Base-by-base conservation (phyloP, 1,284 basidiomycete genomes). In the Xanthoconium separans region DNA sequence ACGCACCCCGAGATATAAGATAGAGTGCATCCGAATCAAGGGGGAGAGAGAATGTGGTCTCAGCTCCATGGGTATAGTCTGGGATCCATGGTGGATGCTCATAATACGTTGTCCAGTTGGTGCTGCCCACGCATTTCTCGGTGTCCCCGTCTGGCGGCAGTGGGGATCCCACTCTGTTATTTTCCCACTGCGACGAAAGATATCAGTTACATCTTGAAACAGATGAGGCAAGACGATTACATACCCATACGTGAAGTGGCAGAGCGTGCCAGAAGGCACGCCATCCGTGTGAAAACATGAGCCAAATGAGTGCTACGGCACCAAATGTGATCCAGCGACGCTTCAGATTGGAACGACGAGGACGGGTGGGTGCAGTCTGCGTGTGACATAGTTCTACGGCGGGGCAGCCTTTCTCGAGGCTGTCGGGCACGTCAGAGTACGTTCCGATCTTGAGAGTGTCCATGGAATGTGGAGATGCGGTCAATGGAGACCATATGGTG, bases 21-120 rank as follows among this genome's bases (percentile, higher is more conserved):
- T 70, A 73, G 39, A 78, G 58, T 2, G 56, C 54, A 8, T 75
- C 66, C 1, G 74, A 69, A 22, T 71, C 63, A 27, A 73, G 48
- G 4, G 75, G 75, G 9, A 78, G 68, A 24, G 71, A 63, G 55
- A 80, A 73, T 2, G 44, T 22, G 8, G 57, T 51, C 52, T 70
- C 68, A 9, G 66, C 68, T 4, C 69, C 70, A 30, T 58, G 48
- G 18, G 60, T 65, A 33, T 59, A 50, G 1, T 57, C 52, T 8
- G 29, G 16, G 1, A 53, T 20, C 70, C 70, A 70, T 5, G 53
- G n/a, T 3, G 70, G 69, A 1, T 46, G 48, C 11, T 70, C 58
- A 29, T 66, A 54, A 46, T 66, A 58, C 20, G 42, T 53, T 9
- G 65, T 67, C 66, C 66, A 71, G 29, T 64, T 65, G 1, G 56